Conservation (phyloP, 1,284 basidiomycete species). For the Pascua sp. region DNA sequence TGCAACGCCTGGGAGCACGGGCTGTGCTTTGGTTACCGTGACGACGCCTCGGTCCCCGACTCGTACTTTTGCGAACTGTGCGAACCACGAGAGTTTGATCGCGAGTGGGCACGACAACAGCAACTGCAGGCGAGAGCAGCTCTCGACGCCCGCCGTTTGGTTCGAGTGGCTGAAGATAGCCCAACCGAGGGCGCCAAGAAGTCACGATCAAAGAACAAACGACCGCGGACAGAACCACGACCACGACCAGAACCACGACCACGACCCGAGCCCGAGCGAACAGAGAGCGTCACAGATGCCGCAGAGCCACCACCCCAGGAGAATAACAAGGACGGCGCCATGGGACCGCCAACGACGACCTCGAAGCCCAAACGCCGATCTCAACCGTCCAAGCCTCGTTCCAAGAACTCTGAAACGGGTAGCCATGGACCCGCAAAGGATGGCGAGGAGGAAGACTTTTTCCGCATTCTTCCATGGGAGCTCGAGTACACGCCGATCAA, state of each 20-base stretch:
- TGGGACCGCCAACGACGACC: conserved; percentile 8
- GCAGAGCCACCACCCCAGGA: neutral
- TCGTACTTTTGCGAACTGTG: conserved; percentile 48
- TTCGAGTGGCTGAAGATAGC: neutral
- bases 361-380: conserved; percentile 12
- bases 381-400: conserved; percentile 12
- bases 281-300: neutral
- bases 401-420: conserved; percentile 1
- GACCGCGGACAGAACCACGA: conserved; percentile 9
- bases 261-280: neutral
- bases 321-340: neutral
- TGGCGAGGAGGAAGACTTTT: conserved; percentile 32
- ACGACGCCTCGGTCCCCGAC: conserved; percentile 67
- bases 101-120: conserved; percentile 24
- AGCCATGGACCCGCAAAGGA: neutral
- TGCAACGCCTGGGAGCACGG: conserved; percentile 90
- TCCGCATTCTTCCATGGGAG: conserved; percentile 38
- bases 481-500: conserved; percentile 47
- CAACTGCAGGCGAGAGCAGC: conserved; percentile 20
- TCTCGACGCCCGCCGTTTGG: conserved; percentile 1
- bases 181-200: conserved; percentile 7
- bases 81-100: conserved; percentile 35
- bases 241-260: neutral
- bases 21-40: conserved; percentile 72
- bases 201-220: conserved; percentile 17